Percentiles rank a stretch among this genome's conserved stretches.
These are phyloP conservation scores for Penicillium sp. DNA, from an alignment of 2,329 filamentous ascomycete genomes.

Conservation along the genomic window DNA sequence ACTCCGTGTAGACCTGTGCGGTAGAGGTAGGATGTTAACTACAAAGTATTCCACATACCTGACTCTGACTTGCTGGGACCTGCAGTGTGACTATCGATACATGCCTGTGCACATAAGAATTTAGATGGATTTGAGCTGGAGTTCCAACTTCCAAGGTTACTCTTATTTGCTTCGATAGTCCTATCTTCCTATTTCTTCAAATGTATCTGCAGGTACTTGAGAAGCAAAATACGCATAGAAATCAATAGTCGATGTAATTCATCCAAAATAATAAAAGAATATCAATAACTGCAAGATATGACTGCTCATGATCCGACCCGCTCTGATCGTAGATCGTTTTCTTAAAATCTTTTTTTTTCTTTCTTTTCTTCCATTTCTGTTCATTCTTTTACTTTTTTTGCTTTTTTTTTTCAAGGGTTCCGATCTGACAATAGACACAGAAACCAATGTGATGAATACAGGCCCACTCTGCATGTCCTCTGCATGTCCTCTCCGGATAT, in stretches of 20 bases:
- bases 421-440: constrained; percentile 14
- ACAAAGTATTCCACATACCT: background rate
- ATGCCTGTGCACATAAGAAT: background rate
- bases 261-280: constrained; percentile 1
- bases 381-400: background rate
- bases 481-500: constrained; percentile 22
- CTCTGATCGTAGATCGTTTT: constrained; percentile 15
- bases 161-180: background rate
- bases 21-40: background rate
- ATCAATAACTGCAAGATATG: constrained; percentile 14
- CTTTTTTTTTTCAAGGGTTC: background rate
- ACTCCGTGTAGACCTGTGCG: background rate
- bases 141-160: background rate
- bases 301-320: constrained; percentile 18
- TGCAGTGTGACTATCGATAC: constrained; percentile 5
- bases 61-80: background rate
- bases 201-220: constrained; percentile 22
- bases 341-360: background rate
- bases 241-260: constrained; percentile 13
- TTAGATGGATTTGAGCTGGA: background rate
- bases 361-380: background rate
- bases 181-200: background rate
- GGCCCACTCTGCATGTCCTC: constrained; percentile 8
- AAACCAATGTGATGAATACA: constrained; percentile 25
- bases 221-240: background rate